Evolutionary conservation across 345 rosid species (phyloP).

Genomic region (Salix viminalis): DNA sequence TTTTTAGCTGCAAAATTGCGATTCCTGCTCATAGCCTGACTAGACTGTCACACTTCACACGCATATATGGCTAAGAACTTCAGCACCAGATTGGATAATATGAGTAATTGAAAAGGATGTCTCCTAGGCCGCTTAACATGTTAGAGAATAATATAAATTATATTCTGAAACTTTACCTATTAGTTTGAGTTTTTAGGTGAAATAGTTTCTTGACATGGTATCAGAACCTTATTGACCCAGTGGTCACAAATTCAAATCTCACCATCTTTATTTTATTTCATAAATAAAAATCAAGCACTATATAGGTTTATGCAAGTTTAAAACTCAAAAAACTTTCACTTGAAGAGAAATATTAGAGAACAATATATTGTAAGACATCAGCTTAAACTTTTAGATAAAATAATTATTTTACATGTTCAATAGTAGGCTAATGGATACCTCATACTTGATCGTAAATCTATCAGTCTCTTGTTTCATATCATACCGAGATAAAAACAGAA

Average conservation of each 20-base stretch:
- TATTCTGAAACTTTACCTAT: fast-evolving
- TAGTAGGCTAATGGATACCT: constrained; percentile 10
- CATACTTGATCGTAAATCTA: background rate
- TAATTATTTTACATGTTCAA: too few relatives aligned
- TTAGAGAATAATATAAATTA: too few relatives aligned
- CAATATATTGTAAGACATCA: too few relatives aligned
- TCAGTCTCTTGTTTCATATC: background rate
- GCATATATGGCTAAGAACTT: background rate
- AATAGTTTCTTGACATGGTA: too few relatives aligned
- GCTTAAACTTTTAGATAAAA: too few relatives aligned
- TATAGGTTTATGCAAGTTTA: too few relatives aligned
- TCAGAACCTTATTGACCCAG: too few relatives aligned
- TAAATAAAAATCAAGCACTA: too few relatives aligned
- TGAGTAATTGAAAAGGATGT: background rate
- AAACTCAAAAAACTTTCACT: too few relatives aligned
- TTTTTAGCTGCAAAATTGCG: background rate
- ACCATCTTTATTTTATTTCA: fast-evolving
- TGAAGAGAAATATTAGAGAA: too few relatives aligned
- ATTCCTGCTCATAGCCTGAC: background rate
- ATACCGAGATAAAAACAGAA: background rate
- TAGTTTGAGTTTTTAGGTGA: too few relatives aligned
- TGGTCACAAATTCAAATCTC: fast-evolving
- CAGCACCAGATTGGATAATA: background rate
- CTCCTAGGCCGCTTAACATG: background rate
- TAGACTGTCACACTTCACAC: constrained; percentile 3